phyloP scores from a whole-genome alignment of 2,329 filamentous ascomycete species.

The Boeremia lycopersici region DNA sequence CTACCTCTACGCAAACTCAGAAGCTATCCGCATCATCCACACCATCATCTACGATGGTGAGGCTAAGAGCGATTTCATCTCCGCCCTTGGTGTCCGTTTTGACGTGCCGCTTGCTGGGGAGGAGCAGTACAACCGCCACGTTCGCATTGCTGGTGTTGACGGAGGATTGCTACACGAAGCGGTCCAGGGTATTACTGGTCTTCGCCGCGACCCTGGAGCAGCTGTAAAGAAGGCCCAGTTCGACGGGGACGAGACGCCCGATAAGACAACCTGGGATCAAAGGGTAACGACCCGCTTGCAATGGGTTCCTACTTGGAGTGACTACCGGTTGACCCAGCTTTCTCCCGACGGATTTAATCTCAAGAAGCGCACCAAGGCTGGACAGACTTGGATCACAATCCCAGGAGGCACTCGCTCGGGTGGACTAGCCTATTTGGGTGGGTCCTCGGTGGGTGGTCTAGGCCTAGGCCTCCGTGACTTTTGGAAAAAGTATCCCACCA shows the following conservation, averaged over 20 bases:
- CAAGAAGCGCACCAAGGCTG: conserved; percentile 64
- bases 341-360: conserved; percentile 66
- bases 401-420: conserved; percentile 62
- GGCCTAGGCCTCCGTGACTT: conserved; percentile 65
- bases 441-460: conserved; percentile 62
- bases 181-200: conserved; percentile 64
- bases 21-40: conserved; percentile 61
- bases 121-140: conserved; percentile 63
- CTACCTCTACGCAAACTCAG: conserved; percentile 64
- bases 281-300: conserved; percentile 55
- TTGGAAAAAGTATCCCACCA: conserved; percentile 67
- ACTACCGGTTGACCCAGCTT: conserved; percentile 63
- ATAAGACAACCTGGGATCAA: conserved; percentile 55
- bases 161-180: conserved; percentile 64
- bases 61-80: conserved; percentile 58
- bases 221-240: conserved; percentile 58
- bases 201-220: conserved; percentile 61
- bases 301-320: conserved; percentile 65
- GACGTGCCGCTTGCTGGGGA: conserved; percentile 60
- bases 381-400: conserved; percentile 64
- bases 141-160: conserved; percentile 61
- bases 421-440: conserved; percentile 65
- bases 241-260: conserved; percentile 54
- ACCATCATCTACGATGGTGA: conserved; percentile 63
- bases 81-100: conserved; percentile 62